Conservation (phyloP, 257 asterid species). For the Jacaranda mimosifolia region DNA sequence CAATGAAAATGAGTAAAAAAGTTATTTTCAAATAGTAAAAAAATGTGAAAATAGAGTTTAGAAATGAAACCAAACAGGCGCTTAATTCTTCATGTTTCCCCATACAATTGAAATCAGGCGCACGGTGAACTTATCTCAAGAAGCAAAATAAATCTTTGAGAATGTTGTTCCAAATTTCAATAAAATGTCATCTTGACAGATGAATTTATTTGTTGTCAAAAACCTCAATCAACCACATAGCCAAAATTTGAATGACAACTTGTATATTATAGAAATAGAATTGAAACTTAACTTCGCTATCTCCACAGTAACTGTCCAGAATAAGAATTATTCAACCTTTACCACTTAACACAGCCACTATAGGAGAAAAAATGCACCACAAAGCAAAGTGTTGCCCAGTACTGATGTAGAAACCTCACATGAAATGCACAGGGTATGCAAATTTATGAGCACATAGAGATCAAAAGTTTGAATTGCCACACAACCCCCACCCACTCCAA, state of each 20-base stretch:
- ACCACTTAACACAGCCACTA: background rate
- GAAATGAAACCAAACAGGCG: background rate
- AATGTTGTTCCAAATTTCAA: constrained; percentile 9
- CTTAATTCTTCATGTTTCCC: background rate
- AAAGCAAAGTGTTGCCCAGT: background rate
- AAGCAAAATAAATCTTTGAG: constrained; percentile 11
- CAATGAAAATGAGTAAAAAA: too few relatives aligned
- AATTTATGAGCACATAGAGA: background rate
- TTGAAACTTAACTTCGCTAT: background rate
- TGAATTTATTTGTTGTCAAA: constrained; percentile 4
- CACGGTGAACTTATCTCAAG: constrained; percentile 5
- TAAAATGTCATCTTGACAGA: background rate
- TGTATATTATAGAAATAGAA: background rate
- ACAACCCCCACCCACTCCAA: background rate
- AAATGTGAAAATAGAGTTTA: too few relatives aligned
- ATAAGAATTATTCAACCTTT: background rate
- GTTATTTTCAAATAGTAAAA: too few relatives aligned
- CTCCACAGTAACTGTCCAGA: background rate
- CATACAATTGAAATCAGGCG: background rate
- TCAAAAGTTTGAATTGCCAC: background rate
- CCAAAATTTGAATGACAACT: background rate
- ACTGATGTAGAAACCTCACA: background rate
- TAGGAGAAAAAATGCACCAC: background rate
- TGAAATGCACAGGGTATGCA: background rate
- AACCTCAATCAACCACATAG: constrained; percentile 16